phyloP scores from a whole-genome alignment of 129 eudicot species.

The sunflower (Helianthus annuus) region DNA sequence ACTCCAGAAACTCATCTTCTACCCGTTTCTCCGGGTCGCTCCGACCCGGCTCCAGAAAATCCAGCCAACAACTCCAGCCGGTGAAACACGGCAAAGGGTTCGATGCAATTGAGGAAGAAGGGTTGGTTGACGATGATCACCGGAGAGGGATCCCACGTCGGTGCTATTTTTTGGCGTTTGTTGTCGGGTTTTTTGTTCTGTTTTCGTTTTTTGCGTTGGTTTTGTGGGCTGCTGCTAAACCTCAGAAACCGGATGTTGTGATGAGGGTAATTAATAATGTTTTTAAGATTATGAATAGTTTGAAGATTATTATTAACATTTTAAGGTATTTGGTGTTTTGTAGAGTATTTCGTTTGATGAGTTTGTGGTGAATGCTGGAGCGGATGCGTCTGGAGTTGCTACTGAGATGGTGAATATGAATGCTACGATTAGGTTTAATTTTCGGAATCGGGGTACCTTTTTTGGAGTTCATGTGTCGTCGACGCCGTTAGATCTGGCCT shows the following conservation, averaged over 20 bases:
- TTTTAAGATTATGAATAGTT: too few relatives aligned
- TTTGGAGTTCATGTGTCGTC: slow-evolving; percentile 92
- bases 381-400: slow-evolving; percentile 75
- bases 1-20: slow-evolving; percentile 92
- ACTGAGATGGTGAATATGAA: slow-evolving; percentile 85
- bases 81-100: slow-evolving; percentile 60
- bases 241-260: slow-evolving; percentile 71
- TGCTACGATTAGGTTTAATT: slow-evolving; percentile 61
- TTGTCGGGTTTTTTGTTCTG: slow-evolving; percentile 71
- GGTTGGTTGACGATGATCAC: slow-evolving; percentile 72
- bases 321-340: slow-evolving; percentile 3
- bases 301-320: too few relatives aligned
- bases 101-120: slow-evolving; percentile 98
- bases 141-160: slow-evolving; percentile 59
- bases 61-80: slow-evolving; percentile 32
- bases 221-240: slow-evolving; percentile 76
- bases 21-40: slow-evolving; percentile 94
- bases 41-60: slow-evolving; percentile 81
- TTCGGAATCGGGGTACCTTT: slow-evolving; percentile 77
- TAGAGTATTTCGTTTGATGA: slow-evolving; percentile 79
- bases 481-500: slow-evolving; percentile 71
- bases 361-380: slow-evolving; percentile 75
- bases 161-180: slow-evolving; percentile 71
- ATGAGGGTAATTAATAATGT: slow-evolving; percentile 55
- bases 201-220: slow-evolving; percentile 81